Base-by-base conservation (phyloP, 169 alveolate genomes). In the Perkinsus chesapeaki region DNA sequence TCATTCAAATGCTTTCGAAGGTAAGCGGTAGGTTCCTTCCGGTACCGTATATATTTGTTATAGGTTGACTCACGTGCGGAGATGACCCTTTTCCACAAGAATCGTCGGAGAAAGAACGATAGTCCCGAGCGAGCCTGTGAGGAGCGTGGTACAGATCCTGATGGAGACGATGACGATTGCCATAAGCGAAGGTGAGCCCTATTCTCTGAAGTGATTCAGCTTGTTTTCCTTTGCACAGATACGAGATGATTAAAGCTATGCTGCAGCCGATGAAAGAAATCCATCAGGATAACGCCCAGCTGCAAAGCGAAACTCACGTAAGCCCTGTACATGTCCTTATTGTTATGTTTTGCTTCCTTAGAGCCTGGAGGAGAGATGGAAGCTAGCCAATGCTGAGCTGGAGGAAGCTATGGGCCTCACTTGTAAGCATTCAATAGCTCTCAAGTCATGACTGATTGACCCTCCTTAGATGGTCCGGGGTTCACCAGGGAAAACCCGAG, bases 331-430 rank as follows among this genome's bases (percentile, higher is more conserved):
- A 7, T 3, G 37, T 7, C 12, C 31, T 60, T 60, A 7, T 60
- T 23, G 82, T 16, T n/a, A n/a, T n/a, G n/a, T n/a, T n/a, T n/a
- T n/a, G n/a, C n/a, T n/a, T 16, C 31, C 3, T 60, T 34, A 60
- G 82, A 60, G 82, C 27, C 82, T 60, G 36, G 31, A 23, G 12
- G 37, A 60, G 31, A 60, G 82, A 16, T 60, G 82, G 82, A 60
- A 60, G 82, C 82, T 60, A 7, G 82, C 82, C 31, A 60, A 60
- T 23, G 82, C 82, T 60, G 82, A 60, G 82, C 31, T 60, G 82
- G 82, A 60, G 82, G 82, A 60, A 60, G 82, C 82, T 7, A 60
- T 60, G 82, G 82, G 82, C 36, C 82, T 60, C 82, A 60, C 82
- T 0, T 60, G 82, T 60, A 23, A 16, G 82, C 82, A 20, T 60